Conservation (phyloP, 2,329 filamentous ascomycete species). For the Xylaria sp. region DNA sequence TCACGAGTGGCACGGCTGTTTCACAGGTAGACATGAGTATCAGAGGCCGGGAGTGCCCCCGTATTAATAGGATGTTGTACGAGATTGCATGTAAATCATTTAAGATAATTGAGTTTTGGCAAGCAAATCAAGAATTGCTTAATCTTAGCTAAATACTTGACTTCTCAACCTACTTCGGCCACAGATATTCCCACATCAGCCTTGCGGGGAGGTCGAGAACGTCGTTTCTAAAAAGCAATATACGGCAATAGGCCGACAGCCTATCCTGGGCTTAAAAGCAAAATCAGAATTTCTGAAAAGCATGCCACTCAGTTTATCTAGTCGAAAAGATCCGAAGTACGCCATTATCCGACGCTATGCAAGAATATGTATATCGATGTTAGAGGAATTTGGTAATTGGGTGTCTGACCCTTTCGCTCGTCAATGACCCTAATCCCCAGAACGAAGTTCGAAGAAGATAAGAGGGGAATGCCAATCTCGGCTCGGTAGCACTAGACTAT, state of each 20-base stretch:
- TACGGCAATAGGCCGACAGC: constrained; percentile 13
- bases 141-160: constrained; percentile 1
- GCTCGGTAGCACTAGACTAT: background rate
- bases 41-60: too few relatives aligned
- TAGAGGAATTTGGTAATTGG: background rate
- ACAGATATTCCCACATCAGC: background rate
- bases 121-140: background rate
- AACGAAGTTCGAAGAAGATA: background rate
- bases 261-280: constrained; percentile 20
- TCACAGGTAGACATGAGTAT: too few relatives aligned
- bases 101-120: background rate
- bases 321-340: constrained; percentile 42
- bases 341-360: constrained; percentile 50
- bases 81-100: background rate
- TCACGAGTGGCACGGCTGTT: too few relatives aligned
- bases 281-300: constrained; percentile 26
- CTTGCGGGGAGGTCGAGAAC: background rate
- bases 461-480: background rate
- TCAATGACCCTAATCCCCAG: background rate
- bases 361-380: constrained; percentile 40
- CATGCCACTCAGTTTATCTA: constrained; percentile 31
- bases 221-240: constrained; percentile 11
- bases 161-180: background rate
- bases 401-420: background rate
- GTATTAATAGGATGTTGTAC: background rate